These are phyloP conservation scores for Mortierella polycephala DNA, from an alignment of 371 early-diverging fungal species.

Conservation along the genomic window DNA sequence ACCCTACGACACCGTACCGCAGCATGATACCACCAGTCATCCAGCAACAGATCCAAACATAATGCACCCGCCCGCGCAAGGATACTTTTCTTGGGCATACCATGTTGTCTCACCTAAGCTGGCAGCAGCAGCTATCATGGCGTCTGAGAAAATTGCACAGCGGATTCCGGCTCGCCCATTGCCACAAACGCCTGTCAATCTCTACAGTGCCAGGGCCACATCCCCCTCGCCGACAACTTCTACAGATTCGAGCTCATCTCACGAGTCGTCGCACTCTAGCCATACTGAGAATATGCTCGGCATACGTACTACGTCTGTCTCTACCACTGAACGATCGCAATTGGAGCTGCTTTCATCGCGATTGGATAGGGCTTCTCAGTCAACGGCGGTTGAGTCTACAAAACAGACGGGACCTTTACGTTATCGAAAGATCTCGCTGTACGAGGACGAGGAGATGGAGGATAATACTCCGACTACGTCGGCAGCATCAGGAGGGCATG, in stretches of 20 bases:
- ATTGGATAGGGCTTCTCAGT: constrained; percentile 24
- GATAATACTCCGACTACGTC: background rate
- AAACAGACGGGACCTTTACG: constrained; percentile 7
- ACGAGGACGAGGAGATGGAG: constrained; percentile 23
- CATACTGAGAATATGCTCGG: constrained; percentile 15
- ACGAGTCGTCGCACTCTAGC: constrained; percentile 4
- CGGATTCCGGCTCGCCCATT: constrained; percentile 36
- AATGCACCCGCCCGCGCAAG: background rate
- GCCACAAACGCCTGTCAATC: constrained; percentile 33
- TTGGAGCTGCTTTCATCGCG: constrained; percentile 25
- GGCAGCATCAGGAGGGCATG: constrained; percentile 9
- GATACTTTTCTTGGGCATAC: constrained; percentile 37
- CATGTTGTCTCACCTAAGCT: constrained; percentile 37
- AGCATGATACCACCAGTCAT: background rate
- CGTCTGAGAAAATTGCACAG: constrained; percentile 20
- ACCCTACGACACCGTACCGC: background rate
- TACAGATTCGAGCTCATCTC: constrained; percentile 25
- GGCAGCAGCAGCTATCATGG: constrained; percentile 46
- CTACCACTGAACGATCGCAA: constrained; percentile 14
- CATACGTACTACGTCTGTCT: constrained; percentile 12
- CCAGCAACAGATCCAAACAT: background rate
- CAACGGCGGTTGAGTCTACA: constrained; percentile 11
- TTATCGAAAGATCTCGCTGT: constrained; percentile 35
- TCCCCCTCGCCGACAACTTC: constrained; percentile 4
- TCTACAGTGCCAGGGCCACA: constrained; percentile 3